phyloP scores from a whole-genome alignment of 176 grass and related monocot genomes.

The Oryza meyeriana region DNA sequence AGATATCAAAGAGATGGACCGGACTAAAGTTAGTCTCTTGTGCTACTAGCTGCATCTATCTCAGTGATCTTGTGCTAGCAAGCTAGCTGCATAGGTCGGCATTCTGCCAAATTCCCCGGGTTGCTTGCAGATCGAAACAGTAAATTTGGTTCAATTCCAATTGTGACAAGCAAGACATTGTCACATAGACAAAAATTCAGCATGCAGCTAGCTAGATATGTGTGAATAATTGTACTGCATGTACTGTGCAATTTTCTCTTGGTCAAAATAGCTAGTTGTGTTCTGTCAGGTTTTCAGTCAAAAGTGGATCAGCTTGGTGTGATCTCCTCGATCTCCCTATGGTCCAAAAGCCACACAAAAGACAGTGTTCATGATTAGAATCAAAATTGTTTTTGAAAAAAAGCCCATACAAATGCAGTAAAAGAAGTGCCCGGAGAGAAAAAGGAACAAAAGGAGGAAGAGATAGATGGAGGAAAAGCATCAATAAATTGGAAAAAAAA shows the following conservation, averaged over 20 bases:
- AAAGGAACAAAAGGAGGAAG: constrained; percentile 10
- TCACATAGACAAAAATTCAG: neutral
- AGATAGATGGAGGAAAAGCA: constrained; percentile 27
- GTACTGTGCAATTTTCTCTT: neutral
- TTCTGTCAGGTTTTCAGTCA: constrained; percentile 14
- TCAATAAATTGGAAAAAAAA: constrained; percentile 6
- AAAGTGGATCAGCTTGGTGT: constrained; percentile 32
- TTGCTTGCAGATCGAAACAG: neutral
- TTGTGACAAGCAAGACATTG: neutral
- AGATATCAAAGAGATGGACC: neutral
- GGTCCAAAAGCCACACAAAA: constrained; percentile 58
- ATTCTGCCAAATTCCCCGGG: neutral
- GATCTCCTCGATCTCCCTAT: constrained; percentile 7
- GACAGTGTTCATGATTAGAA: constrained; percentile 52
- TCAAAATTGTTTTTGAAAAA: constrained; percentile 31
- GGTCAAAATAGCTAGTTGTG: neutral
- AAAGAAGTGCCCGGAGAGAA: constrained; percentile 56
- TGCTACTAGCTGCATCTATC: neutral
- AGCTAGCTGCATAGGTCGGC: too few species aligned
- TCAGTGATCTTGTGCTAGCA: neutral
- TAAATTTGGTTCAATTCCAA: neutral
- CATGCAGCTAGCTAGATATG: neutral
- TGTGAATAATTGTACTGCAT: too few species aligned
- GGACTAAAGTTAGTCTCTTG: neutral
- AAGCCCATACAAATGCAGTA: constrained; percentile 40